These are phyloP conservation scores for Echria macrotheca DNA, from an alignment of 495 filamentous ascomycete species.

Conservation along the genomic window DNA sequence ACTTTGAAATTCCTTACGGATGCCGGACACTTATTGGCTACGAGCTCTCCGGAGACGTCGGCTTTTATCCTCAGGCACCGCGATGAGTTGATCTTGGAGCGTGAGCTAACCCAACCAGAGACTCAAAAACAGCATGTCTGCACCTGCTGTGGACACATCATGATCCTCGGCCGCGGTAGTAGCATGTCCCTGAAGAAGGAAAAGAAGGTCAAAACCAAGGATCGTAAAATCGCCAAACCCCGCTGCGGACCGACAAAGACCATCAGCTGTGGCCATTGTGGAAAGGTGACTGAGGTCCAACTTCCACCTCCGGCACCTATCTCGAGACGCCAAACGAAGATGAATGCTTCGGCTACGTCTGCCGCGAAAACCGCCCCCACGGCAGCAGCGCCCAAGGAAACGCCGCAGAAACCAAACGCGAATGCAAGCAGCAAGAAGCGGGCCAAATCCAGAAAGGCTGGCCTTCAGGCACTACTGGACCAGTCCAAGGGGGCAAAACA, in stretches of 20 bases:
- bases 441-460: slow-evolving; percentile 48
- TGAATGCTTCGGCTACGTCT: neutral
- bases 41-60: slow-evolving; percentile 42
- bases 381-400: neutral
- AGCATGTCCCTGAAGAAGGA: slow-evolving; percentile 30
- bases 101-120: slow-evolving; percentile 37
- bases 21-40: slow-evolving; percentile 45
- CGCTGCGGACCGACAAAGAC: slow-evolving; percentile 27
- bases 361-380: neutral
- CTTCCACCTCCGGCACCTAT: slow-evolving; percentile 28
- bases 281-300: slow-evolving; percentile 33
- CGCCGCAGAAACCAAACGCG: slow-evolving; percentile 22
- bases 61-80: slow-evolving; percentile 44
- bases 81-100: slow-evolving; percentile 37
- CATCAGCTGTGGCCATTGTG: slow-evolving; percentile 43
- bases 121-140: slow-evolving; percentile 43
- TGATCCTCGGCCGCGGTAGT: slow-evolving; percentile 40
- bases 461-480: slow-evolving; percentile 47
- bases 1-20: slow-evolving; percentile 41
- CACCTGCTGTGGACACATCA: slow-evolving; percentile 47
- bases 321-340: slow-evolving; percentile 20
- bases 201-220: slow-evolving; percentile 13
- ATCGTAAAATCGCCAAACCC: slow-evolving; percentile 14
- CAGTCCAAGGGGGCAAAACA: slow-evolving; percentile 33
- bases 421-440: slow-evolving; percentile 50